A percentile compares a stretch with the other conserved stretches of the same genome.
phyloP scores from a whole-genome alignment of 768 basidiomycete genomes.

The Boletus huronensis region DNA sequence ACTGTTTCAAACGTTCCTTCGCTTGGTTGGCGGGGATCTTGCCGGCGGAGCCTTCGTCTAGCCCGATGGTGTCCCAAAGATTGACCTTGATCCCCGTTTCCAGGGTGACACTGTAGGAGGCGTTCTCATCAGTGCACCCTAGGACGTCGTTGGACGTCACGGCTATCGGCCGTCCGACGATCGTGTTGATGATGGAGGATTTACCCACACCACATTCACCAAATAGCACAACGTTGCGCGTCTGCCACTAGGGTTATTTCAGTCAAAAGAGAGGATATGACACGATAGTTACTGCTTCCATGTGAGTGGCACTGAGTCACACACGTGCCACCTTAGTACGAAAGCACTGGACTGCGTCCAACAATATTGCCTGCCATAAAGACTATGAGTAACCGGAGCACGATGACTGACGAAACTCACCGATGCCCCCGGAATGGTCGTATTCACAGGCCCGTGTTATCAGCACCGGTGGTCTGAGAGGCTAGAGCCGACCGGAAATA shows the following conservation, averaged over 20 bases:
- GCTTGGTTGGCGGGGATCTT: constrained; percentile 14
- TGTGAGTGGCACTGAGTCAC: neutral
- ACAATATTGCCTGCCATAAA: neutral
- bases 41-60: constrained; percentile 30
- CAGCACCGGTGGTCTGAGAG: neutral
- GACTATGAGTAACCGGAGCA: neutral
- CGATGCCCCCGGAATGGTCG: neutral
- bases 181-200: constrained; percentile 39
- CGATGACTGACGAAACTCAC: constrained; percentile 3
- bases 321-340: neutral
- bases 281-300: constrained; percentile 5
- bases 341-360: neutral
- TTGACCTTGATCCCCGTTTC: constrained; percentile 15
- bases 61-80: constrained; percentile 36
- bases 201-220: constrained; percentile 35
- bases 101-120: constrained; percentile 14
- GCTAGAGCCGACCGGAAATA: neutral
- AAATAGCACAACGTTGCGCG: constrained; percentile 37
- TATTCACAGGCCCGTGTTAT: neutral
- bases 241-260: neutral
- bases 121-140: constrained; percentile 29
- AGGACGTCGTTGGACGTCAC: constrained; percentile 25
- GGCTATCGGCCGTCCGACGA: constrained; percentile 26
- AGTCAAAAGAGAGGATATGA: neutral
- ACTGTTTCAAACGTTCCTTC: constrained; percentile 14